A percentile compares a stretch with the other conserved stretches of the same genome.
phyloP scores from a whole-genome alignment of 2,329 filamentous ascomycete species.

The Gremmenia infestans region DNA sequence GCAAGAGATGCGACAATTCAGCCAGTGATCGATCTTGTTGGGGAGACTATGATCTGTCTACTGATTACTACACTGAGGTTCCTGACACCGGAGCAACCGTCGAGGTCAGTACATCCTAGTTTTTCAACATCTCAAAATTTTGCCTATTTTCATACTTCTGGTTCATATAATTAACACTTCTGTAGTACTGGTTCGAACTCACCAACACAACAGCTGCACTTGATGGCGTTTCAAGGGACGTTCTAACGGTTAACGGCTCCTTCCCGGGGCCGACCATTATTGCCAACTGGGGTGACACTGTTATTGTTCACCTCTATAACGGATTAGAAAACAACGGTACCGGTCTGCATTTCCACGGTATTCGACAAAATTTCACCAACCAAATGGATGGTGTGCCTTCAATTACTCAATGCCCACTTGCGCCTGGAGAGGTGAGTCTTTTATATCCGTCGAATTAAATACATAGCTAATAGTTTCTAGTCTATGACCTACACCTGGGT shows the following conservation, averaged over 20 bases:
- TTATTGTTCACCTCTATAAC: conserved; percentile 33
- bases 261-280: conserved; percentile 30
- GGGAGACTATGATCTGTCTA: conserved; percentile 45
- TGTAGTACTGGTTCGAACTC: conserved; percentile 23
- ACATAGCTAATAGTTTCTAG: not conserved
- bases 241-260: conserved; percentile 30
- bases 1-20: conserved; percentile 19
- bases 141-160: conserved; percentile 15
- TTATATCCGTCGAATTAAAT: too few relatives aligned
- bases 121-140: conserved; percentile 37
- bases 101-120: conserved; percentile 30
- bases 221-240: conserved; percentile 28
- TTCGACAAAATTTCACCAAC: conserved; percentile 37
- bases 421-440: conserved; percentile 33
- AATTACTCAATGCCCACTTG: conserved; percentile 59
- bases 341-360: conserved; percentile 42
- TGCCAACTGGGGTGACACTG: conserved; percentile 36
- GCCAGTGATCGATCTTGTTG: conserved; percentile 31
- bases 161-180: conserved; percentile 2
- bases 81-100: conserved; percentile 45
- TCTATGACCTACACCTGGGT: conserved; percentile 17
- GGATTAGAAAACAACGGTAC: conserved; percentile 34
- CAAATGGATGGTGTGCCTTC: conserved; percentile 40
- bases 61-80: conserved; percentile 34
- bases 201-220: conserved; percentile 25